These are phyloP conservation scores for Zygoascus flipseniorum DNA, from an alignment of 805 yeast genomes.

Conservation along the genomic window DNA sequence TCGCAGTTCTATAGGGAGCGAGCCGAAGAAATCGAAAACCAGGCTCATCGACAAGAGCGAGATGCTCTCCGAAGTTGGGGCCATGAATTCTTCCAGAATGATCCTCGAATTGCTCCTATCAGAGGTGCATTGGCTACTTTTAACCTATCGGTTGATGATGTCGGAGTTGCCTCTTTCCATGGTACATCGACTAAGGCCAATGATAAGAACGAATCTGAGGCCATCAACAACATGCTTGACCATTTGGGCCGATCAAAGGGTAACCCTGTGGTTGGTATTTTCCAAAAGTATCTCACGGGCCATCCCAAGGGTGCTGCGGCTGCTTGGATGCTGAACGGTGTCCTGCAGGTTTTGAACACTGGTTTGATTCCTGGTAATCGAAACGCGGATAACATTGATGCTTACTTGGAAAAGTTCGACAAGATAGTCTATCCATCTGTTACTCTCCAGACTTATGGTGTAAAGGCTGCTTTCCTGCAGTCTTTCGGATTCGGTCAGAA, in stretches of 20 bases:
- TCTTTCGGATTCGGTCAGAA: conserved; percentile 99
- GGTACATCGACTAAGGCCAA: conserved; percentile 99
- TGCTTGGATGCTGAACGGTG: conserved; percentile 99
- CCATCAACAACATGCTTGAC: conserved; percentile 84
- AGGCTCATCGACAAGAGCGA: conserved; percentile 73
- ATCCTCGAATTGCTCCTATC: conserved; percentile 91
- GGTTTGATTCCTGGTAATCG: conserved; percentile 98
- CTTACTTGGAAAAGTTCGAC: conserved; percentile 70
- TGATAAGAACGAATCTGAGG: conserved; percentile 94
- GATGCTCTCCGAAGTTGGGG: conserved; percentile 94
- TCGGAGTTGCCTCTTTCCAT: conserved; percentile 96
- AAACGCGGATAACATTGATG: conserved; percentile 95
- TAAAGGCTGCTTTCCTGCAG: conserved; percentile 93
- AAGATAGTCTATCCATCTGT: conserved; percentile 91
- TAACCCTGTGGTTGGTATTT: conserved; percentile 94
- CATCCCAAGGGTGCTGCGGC: conserved; percentile 99
- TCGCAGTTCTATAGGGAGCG: conserved; percentile 63
- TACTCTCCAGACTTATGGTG: conserved; percentile 88
- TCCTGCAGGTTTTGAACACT: conserved; percentile 79
- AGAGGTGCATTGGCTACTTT: conserved; percentile 95
- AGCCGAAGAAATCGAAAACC: conserved; percentile 77
- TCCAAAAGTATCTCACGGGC: conserved; percentile 98
- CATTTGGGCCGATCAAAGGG: conserved; percentile 97
- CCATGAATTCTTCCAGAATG: conserved; percentile 83
- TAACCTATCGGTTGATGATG: conserved; percentile 87